Base-by-base conservation (phyloP, 208 protist genomes). In the Trichomonas vaginalis region DNA sequence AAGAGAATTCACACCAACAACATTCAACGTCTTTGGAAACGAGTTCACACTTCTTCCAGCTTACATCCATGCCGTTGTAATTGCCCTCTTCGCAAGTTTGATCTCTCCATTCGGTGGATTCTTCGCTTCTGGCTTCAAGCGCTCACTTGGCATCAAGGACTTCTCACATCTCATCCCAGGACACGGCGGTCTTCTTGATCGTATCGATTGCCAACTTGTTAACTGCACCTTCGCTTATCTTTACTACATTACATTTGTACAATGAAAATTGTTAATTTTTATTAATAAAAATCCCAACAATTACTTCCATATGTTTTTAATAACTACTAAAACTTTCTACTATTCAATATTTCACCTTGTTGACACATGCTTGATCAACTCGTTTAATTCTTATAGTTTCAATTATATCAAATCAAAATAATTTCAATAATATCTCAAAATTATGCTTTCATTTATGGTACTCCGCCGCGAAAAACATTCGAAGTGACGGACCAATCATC, bases 21-120 rank as follows among this genome's bases (percentile, higher is more conserved):
- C 4, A 46, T 88, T 35, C n/a, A 27, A 83, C 17, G 8, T 51
- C n/a, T 48, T 40, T 12, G 42, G 95, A 6, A 35, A 4, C 3
- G 4, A 9, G 4, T 40, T 51, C 10, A 10, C 1, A 32, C 42
- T 96, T 32, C 35, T 56, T 21, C 97, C 97, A 42, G 95, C 98
- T n/a, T 98, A 99, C 97, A 96, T 98, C 56, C 99, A 99, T 96
- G 97, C 98, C 10, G 42, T 99, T 35, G 97, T 98, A 35, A 96
- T 99, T 35, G 98, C 98, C 32, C 96, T 98, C 27, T 99, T 99
- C 96, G 98, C 98, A 10, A 99, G 98, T 46, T 96, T 99, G 9
- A 96, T 99, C 45, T 98, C 98, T 0, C 99, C 99, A 23, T 99
- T 99, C 97, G 99, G 99, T 47, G 99, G 99, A 39, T 99, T 99